Percentiles rank a stretch among this genome's conserved stretches.
Conservation (phyloP, 495 filamentous ascomycete genomes). For the Neurospora sp. region DNA sequence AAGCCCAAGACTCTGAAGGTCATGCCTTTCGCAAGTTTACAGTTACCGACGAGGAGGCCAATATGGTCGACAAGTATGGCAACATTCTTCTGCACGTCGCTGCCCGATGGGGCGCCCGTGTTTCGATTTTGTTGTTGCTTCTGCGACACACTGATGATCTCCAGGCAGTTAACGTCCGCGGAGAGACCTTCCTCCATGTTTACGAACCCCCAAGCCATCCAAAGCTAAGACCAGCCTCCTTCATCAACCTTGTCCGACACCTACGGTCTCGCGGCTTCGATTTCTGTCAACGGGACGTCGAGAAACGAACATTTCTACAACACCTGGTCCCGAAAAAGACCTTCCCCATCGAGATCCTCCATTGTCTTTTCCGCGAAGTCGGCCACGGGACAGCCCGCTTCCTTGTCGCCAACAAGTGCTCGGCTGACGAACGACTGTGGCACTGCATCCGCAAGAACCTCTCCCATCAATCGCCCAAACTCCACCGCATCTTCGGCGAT, state of each 20-base stretch:
- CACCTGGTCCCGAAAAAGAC: conserved; percentile 16
- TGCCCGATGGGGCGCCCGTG: conserved; percentile 23
- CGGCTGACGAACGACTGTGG: conserved; percentile 18
- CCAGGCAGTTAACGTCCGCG: conserved; percentile 20
- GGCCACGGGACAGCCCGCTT: conserved; percentile 23
- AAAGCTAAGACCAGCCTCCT: conserved; percentile 16
- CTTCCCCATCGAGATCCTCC: conserved; percentile 21
- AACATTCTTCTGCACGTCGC: conserved; percentile 24
- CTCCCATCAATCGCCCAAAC: conserved; percentile 14
- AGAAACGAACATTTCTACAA: conserved; percentile 22
- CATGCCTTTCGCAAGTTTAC: conserved; percentile 16
- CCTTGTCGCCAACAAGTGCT: conserved; percentile 20
- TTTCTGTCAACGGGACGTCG: conserved; percentile 22
- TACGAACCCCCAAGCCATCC: conserved; percentile 20
- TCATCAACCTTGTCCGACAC: conserved; percentile 21
- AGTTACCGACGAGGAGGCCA: conserved; percentile 21
- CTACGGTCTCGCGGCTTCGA: conserved; percentile 22
- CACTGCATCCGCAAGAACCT: conserved; percentile 23
- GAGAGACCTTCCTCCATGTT: conserved; percentile 24
- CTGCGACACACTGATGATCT: conserved; percentile 22
- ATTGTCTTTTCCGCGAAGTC: conserved; percentile 21
- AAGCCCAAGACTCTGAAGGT: conserved; percentile 15
- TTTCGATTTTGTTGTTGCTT: conserved; percentile 19
- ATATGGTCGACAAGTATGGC: conserved; percentile 20
- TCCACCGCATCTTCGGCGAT: conserved; percentile 25